A percentile compares a stretch with the other conserved stretches of the same genome.
phyloP scores from a whole-genome alignment of 2,329 filamentous ascomycete genomes.

The Apiospora rasikravindrae region DNA sequence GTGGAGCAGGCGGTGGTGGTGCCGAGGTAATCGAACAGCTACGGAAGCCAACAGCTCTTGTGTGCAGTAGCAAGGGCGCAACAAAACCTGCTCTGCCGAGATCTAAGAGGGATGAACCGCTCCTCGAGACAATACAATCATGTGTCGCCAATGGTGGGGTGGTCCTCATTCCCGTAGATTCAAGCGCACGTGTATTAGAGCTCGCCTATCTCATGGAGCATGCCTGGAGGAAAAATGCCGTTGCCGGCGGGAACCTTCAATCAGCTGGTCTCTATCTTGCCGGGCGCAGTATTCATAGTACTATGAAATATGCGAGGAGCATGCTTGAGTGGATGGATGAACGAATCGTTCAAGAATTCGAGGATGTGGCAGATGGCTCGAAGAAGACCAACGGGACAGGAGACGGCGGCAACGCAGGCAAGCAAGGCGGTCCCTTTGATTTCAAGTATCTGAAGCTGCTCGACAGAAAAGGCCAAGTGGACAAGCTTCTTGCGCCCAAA shows the following conservation, averaged over 20 bases:
- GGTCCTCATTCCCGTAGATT: constrained; percentile 92
- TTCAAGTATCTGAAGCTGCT: constrained; percentile 85
- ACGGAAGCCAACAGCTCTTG: constrained; percentile 88
- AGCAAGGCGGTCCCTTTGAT: constrained; percentile 78
- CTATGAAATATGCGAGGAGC: constrained; percentile 87
- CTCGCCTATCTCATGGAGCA: constrained; percentile 91
- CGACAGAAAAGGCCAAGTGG: constrained; percentile 80
- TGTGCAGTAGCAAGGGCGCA: constrained; percentile 87
- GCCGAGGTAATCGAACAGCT: constrained; percentile 93
- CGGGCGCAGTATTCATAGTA: constrained; percentile 83
- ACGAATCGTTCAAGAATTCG: constrained; percentile 89
- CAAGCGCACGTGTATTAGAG: constrained; percentile 91
- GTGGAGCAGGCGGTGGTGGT: constrained; percentile 77
- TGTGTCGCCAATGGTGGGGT: constrained; percentile 85
- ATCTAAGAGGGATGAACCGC: constrained; percentile 82
- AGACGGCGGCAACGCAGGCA: constrained; percentile 52
- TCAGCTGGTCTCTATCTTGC: constrained; percentile 77
- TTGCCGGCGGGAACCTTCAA: constrained; percentile 56
- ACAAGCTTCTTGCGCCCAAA: constrained; percentile 64
- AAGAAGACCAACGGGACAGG: constrained; percentile 52
- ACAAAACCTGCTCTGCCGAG: constrained; percentile 73
- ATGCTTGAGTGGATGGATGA: constrained; percentile 99
- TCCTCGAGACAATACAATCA: constrained; percentile 81
- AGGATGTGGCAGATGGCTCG: constrained; percentile 65
- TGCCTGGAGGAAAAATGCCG: constrained; percentile 76